These are phyloP conservation scores for Corchorus olitorius DNA, from an alignment of 345 rosid genomes.

Conservation along the genomic window DNA sequence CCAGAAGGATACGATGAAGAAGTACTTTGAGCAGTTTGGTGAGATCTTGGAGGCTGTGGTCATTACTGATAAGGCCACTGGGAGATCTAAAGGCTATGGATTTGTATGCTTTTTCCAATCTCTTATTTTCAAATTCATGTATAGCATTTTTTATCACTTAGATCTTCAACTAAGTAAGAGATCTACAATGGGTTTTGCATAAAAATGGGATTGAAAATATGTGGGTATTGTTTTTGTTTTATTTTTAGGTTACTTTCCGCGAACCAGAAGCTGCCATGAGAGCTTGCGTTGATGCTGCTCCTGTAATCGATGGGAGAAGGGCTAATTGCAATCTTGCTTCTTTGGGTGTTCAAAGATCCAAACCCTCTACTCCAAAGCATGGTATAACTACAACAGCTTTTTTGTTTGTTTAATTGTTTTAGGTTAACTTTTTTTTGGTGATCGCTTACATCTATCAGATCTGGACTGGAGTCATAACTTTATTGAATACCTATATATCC, in stretches of 20 bases:
- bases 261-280: constrained; percentile 94
- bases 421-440: neutral
- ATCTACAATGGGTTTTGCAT: constrained; percentile 17
- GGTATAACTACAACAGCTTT: constrained; percentile 41
- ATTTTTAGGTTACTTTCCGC: constrained; percentile 88
- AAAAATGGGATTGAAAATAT: neutral
- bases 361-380: constrained; percentile 90
- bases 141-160: neutral
- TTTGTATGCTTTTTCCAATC: constrained; percentile 55
- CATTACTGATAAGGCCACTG: constrained; percentile 93
- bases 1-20: constrained; percentile 90
- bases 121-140: neutral
- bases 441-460: constrained; percentile 28
- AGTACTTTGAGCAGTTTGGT: constrained; percentile 93
- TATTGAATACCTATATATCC: neutral
- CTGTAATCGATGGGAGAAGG: constrained; percentile 96
- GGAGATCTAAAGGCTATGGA: constrained; percentile 99
- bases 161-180: constrained; percentile 26
- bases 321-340: constrained; percentile 97
- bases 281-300: constrained; percentile 92
- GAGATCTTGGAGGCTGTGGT: constrained; percentile 99
- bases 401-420: neutral
- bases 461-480: constrained; percentile 16
- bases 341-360: constrained; percentile 94
- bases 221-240: neutral